Base-by-base conservation (phyloP, 495 filamentous ascomycete species). In the Aspergillus incahuasiensis region DNA sequence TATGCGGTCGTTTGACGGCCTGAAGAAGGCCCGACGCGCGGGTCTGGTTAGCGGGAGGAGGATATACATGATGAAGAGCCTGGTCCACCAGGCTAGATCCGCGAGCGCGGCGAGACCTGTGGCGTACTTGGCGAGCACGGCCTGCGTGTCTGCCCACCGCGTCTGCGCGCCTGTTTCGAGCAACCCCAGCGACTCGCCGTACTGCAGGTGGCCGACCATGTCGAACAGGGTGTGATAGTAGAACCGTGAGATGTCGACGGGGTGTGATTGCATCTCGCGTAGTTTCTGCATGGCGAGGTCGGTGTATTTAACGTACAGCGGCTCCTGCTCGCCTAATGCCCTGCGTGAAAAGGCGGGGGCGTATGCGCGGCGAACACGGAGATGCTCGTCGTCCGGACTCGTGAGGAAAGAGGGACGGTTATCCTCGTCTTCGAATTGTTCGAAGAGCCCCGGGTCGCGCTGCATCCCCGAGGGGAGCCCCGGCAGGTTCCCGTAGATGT, bases 401-500 rank as follows among this genome's bases (percentile, higher is more conserved):
- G 12, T 18, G 13, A 13, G 13, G 11, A 40, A 15, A 4, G 38
- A 40, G 5, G 38, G 38, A 5, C 38, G 12, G 38, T 40, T 13
- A 5, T 40, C 38, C 11, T 40, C 38, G 16, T 40, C 38, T 5
- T 40, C 16, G 13, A 40, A 18, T 5, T 15, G 16, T 15, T 40
- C 13, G 38, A 40, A 40, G 38, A 40, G 38, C 5, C 38, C 38
- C 3, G 38, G 38, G 11, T 40, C 25, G 61, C 48, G 76, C 25
- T 28, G 25, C 25, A 28, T 28, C 8, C 8, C 25, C 25, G 25
- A 28, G 3, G 25, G 25, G 8, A 28, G 25, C 25, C 25, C 25
- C 8, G 25, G 25, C 25, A 28, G 25, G 8, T 28, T 28, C 25
- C 25, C 25, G 25, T 28, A 28, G 25, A 28, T 28, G 25, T 28